A percentile compares a stretch with the other conserved stretches of the same genome.
These are phyloP conservation scores for Paraconiothyrium sp. DNA, from an alignment of 2,329 filamentous ascomycete genomes.

Conservation along the genomic window DNA sequence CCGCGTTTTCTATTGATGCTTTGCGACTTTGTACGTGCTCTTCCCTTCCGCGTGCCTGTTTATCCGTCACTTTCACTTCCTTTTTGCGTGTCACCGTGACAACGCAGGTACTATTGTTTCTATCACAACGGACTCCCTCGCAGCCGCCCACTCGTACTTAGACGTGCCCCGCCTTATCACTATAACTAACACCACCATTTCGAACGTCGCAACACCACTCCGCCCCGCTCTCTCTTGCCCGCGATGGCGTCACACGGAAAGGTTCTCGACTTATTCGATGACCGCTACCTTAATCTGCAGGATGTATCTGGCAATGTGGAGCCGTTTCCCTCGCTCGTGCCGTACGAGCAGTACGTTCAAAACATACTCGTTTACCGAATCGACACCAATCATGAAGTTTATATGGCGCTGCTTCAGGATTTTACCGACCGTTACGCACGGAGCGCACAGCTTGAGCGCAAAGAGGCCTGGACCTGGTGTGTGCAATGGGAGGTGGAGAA, in stretches of 20 bases:
- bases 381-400: constrained; percentile 34
- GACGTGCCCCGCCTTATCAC: background rate
- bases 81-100: background rate
- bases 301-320: constrained; percentile 44
- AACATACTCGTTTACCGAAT: constrained; percentile 40
- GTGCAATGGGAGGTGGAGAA: constrained; percentile 43
- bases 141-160: background rate
- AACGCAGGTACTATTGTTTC: background rate
- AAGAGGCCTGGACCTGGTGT: constrained; percentile 46
- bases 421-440: constrained; percentile 36
- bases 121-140: background rate
- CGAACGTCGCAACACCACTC: constrained; percentile 1
- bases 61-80: background rate
- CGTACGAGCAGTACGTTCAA: constrained; percentile 39
- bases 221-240: constrained; percentile 1
- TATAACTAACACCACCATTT: no score
- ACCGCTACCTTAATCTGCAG: constrained; percentile 41
- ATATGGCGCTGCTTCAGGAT: constrained; percentile 40
- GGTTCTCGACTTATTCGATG: constrained; percentile 42
- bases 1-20: background rate
- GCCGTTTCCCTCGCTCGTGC: constrained; percentile 41
- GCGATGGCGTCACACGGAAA: constrained; percentile 41
- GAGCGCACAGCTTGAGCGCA: constrained; percentile 24
- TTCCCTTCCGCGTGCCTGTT: background rate
- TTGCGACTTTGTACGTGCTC: background rate